Evolutionary conservation across 2,329 filamentous ascomycete species (phyloP), one percentile per base, ranked within the genome.

Genomic region (Colletotrichum brevisporum): DNA sequence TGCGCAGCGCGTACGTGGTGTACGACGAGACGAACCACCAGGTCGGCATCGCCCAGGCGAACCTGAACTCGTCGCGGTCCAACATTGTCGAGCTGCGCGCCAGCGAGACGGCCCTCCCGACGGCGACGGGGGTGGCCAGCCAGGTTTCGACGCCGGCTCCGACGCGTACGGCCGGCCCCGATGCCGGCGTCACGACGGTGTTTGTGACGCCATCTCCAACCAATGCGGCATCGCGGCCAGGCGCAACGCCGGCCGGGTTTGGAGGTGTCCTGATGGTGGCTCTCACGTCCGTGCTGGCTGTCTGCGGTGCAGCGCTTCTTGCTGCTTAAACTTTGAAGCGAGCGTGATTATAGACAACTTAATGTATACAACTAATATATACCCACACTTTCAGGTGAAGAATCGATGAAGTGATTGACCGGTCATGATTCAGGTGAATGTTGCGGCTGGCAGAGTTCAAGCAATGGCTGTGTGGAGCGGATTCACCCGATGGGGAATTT

Each of bases 1-100:
- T 94, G 59, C 85, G 92, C 54, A 91, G 90, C 41, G 92, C 92
- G 0, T 94, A 94, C 73, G 86, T 93, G 9, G 92, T 94, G 6
- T 94, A 92, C 76, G 91, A 94, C 76, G 83, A 94, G 36, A 87
- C 84, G 18, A 93, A 92, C 77, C 89, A 92, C 76, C 84, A 92
- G 79, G 90, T 94, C 72, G 90, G 89, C 2, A 80, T 94, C 36
- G 92, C 71, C 0, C 86, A 86, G 78, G 82, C 88, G 56, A 87
- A 86, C 71, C 75, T 86, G 61, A 84, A 86, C 74, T 78, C 79
- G 69, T 83, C 80, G 36, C 74, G 77, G 24, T 81, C 78, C 54
- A 81, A 82, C 67, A 73, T 89, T 21, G 74, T 87, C 47, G 83
- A 85, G 73, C 82, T 89, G 69, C 75, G 76, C n/a, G 72, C 77